Base-by-base conservation (phyloP, 202 grass and related monocot species). In the Bolboschoenoplectus hybrid region DNA sequence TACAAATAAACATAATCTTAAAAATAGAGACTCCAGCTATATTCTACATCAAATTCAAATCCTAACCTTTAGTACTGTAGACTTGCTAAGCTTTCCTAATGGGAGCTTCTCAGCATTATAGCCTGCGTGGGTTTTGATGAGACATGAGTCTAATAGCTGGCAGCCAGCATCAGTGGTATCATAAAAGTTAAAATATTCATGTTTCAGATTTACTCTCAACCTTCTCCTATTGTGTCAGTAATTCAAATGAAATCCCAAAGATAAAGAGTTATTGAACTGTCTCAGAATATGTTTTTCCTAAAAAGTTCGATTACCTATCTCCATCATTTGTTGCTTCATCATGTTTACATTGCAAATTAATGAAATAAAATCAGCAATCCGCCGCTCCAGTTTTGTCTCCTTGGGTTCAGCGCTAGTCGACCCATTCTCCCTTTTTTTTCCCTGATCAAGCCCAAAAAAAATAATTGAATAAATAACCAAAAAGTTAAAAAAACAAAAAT, bases 271-370 rank as follows among this genome's bases (percentile, higher is more conserved):
- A 51, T 32, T 12, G 11, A 36, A 75, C 26, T 36, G 11, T 8
- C 10, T 52, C 72, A 51, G 46, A 53, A 53, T 51, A 39, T 74
- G 3, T 75, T 75, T 75, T 35, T 7, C 26, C 26, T 6, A 35
- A 75, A 13, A 52, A 53, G 46, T 16, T 35, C 60, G 85, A 72
- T 91, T 94, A 93, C 96, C 96, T 87, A 98, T 95, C 92, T 98
- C 96, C 87, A 94, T 87, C 96, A 98, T 98, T 92, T 95, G 93
- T 67, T 98, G 96, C 82, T 91, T 98, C 96, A 98, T 95, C 96
- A 98, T 98, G 87, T 81, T 91, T 72, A 98, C 90, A 88, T 94
- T 95, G 84, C 93, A 95, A 67, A 98, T 92, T 74, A 98, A 81
- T 36, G 96, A 98, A 81, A 98, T 89, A 89, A 98, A 95, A 36